A percentile compares a stretch with the other conserved stretches of the same genome.
Conservation (phyloP, 2,329 filamentous ascomycete species). For the Pseudonectria buxi region DNA sequence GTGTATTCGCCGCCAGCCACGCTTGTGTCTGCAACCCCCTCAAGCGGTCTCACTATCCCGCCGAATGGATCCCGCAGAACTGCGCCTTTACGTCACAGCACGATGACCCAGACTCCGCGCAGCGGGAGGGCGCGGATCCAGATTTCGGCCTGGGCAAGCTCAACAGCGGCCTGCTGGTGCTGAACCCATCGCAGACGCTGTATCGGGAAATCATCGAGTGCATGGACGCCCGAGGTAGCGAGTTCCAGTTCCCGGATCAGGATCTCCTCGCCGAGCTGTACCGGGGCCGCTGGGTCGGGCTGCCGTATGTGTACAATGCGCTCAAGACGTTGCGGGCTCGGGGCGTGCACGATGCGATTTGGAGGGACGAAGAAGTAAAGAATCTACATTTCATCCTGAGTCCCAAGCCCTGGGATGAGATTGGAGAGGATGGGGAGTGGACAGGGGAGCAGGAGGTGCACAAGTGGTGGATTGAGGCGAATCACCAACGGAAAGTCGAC, state of each 20-base stretch:
- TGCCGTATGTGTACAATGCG: constrained; percentile 54
- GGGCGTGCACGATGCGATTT: constrained; percentile 45
- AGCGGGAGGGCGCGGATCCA: constrained; percentile 36
- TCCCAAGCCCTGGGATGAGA: constrained; percentile 52
- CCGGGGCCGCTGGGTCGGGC: constrained; percentile 43
- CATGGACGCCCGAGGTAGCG: constrained; percentile 39
- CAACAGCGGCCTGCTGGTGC: constrained; percentile 44
- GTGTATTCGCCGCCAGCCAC: constrained; percentile 72
- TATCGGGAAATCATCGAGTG: constrained; percentile 42
- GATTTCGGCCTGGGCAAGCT: constrained; percentile 40
- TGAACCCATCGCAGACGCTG: constrained; percentile 40
- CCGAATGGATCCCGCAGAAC: constrained; percentile 52
- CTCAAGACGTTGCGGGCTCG: constrained; percentile 49
- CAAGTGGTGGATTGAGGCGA: constrained; percentile 45
- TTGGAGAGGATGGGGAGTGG: constrained; percentile 33
- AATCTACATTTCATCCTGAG: constrained; percentile 53
- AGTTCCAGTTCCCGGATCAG: constrained; percentile 52
- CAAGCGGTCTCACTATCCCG: constrained; percentile 67
- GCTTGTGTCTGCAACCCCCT: constrained; percentile 80
- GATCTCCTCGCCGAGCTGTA: constrained; percentile 47
- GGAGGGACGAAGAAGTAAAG: constrained; percentile 49
- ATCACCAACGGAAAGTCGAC: constrained; percentile 37
- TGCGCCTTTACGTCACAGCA: constrained; percentile 51
- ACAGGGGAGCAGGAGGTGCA: constrained; percentile 38
- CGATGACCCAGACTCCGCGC: constrained; percentile 35